A percentile compares a stretch with the other conserved stretches of the same genome.
phyloP scores from a whole-genome alignment of 2,329 filamentous ascomycete genomes.

The Calcarisporium arbuscula region DNA sequence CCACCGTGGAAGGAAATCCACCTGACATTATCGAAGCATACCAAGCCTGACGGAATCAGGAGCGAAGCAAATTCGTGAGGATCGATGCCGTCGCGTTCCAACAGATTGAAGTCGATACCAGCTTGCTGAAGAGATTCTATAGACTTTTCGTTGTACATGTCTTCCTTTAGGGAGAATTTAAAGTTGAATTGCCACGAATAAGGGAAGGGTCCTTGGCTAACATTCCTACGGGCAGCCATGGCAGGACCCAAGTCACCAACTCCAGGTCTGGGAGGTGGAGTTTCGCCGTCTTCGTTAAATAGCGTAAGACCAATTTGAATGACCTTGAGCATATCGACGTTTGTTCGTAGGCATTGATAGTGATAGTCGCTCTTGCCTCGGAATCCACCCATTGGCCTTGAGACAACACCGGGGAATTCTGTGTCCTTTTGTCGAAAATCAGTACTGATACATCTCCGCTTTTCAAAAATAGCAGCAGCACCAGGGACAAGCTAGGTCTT shows the following conservation, averaged over 20 bases:
- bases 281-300: constrained; percentile 85
- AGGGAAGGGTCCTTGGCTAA: constrained; percentile 52
- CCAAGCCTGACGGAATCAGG: constrained; percentile 85
- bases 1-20: constrained; percentile 98
- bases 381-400: constrained; percentile 90
- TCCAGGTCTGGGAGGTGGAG: constrained; percentile 64
- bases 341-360: constrained; percentile 94
- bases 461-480: constrained; percentile 1
- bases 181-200: constrained; percentile 99
- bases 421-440: constrained; percentile 71
- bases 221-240: constrained; percentile 31
- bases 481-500: too few relatives aligned
- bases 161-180: constrained; percentile 85
- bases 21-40: constrained; percentile 78
- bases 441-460: neutral
- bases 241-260: constrained; percentile 34
- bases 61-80: constrained; percentile 82
- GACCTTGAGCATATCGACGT: constrained; percentile 94
- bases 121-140: constrained; percentile 86
- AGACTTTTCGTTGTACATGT: constrained; percentile 96
- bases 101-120: constrained; percentile 83
- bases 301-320: constrained; percentile 95
- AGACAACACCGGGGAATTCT: constrained; percentile 96
- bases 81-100: constrained; percentile 86
- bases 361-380: constrained; percentile 95